Base-by-base conservation (phyloP, 345 rosid genomes). In the Dipteronia dyeriana region DNA sequence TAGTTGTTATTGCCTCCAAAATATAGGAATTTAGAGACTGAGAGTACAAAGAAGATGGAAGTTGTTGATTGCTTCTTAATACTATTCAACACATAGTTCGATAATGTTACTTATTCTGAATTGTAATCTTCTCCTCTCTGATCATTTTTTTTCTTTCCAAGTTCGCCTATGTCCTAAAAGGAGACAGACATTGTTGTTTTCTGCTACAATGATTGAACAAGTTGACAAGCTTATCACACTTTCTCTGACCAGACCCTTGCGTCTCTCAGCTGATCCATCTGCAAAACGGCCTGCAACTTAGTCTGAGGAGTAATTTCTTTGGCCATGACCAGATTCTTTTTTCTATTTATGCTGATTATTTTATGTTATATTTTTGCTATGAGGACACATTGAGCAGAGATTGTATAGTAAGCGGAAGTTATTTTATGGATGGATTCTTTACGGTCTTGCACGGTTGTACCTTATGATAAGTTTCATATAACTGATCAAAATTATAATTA, bases 161-260 rank as follows among this genome's bases (percentile, higher is more conserved):
- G 91, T 92, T 79, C 92, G 95, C 49, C 84, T 86, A 68, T 94
- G 98, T 80, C 97, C 99, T 79, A 92, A 89, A 87, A 86, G 91
- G 86, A 94, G 95, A 87, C 99, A 96, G 80, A 96, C 99, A 9
- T 84, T 94, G 97, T 84, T 96, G 74, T 96, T 96, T 85, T 94
- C 98, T 47, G 99, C 99, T 77, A 96, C 99, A 57, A 92, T 94
- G 99, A 96, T 97, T 25, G 97, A 93, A 84, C 96, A 95, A 80
- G 95, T 95, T 80, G 87, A 91, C 80, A 92, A 93, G 74, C 98
- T 95, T 79, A 87, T 93, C 78, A 90, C 91, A 86, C 94, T 95
- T 74, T 95, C 99, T 64, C 84, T 92, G 82, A 86, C 90, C 77
- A 94, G 85, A 87, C 99, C 99, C n/a, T n/a, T 96, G 82, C 97